These are phyloP conservation scores for Houttuynia cordata DNA, from an alignment of 164 flowering plant genomes.

Conservation along the genomic window DNA sequence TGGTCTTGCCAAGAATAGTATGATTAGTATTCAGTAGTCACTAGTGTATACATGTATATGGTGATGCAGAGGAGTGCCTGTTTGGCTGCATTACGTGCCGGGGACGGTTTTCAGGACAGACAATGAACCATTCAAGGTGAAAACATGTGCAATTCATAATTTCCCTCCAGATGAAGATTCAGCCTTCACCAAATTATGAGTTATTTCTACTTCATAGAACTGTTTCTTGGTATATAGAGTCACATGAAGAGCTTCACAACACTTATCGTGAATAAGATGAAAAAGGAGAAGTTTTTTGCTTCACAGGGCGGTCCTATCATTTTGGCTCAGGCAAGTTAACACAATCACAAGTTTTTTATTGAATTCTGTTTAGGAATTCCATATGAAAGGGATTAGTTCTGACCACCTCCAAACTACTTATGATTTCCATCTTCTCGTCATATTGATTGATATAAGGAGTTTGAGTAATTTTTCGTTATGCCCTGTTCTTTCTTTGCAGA, in stretches of 20 bases:
- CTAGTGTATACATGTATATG: background rate
- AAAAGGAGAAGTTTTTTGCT: slow-evolving; percentile 81
- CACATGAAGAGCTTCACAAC: slow-evolving; percentile 87
- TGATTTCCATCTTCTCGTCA: too few relatives aligned
- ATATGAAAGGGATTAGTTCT: background rate
- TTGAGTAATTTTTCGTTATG: background rate
- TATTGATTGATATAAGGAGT: too few relatives aligned
- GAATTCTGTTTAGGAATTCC: background rate
- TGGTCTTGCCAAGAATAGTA: background rate
- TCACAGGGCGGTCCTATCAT: slow-evolving; percentile 99
- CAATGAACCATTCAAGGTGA: slow-evolving; percentile 73
- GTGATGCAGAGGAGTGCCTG: slow-evolving; percentile 74
- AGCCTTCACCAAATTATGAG: background rate
- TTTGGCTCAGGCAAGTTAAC: slow-evolving; percentile 74
- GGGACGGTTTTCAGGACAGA: slow-evolving; percentile 80
- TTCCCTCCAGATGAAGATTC: background rate
- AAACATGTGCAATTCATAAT: background rate
- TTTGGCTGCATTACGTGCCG: slow-evolving; percentile 89
- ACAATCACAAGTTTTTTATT: background rate
- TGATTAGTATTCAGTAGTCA: background rate
- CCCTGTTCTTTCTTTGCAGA: slow-evolving; percentile 31
- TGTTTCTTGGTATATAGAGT: slow-evolving; percentile 29
- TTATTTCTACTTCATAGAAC: background rate
- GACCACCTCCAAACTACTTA: too few relatives aligned
- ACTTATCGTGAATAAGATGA: slow-evolving; percentile 71